Conservation (phyloP, 2,329 filamentous ascomycete genomes). For the Cadophora luteo-olivacea region DNA sequence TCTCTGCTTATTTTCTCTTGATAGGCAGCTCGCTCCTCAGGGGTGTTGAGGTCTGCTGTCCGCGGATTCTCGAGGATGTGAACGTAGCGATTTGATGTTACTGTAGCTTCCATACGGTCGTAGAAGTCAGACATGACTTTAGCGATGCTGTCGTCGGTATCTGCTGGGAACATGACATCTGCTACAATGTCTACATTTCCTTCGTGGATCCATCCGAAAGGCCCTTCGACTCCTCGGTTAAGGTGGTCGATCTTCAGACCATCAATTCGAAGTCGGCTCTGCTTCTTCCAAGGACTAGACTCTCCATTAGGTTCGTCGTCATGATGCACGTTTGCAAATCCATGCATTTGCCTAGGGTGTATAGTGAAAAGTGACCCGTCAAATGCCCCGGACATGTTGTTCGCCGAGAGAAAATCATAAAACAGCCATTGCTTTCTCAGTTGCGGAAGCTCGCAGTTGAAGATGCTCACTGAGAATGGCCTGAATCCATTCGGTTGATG, state of each 20-base stretch:
- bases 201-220: conserved; percentile 97
- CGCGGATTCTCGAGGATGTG: conserved; percentile 58
- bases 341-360: conserved; percentile 89
- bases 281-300: conserved; percentile 88
- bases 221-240: conserved; percentile 89
- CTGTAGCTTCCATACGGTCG: conserved; percentile 91
- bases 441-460: conserved; percentile 91
- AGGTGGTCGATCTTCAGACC: conserved; percentile 94
- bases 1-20: conserved; percentile 41
- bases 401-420: conserved; percentile 95
- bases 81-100: conserved; percentile 76
- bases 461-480: conserved; percentile 96
- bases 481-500: conserved; percentile 90
- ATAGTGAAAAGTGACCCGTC: conserved; percentile 98
- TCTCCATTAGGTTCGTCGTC: conserved; percentile 65
- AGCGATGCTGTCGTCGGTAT: conserved; percentile 84
- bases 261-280: conserved; percentile 90
- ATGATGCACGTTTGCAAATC: conserved; percentile 70
- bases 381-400: conserved; percentile 93
- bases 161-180: conserved; percentile 91
- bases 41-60: conserved; percentile 40
- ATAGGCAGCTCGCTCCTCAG: conserved; percentile 37
- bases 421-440: conserved; percentile 96
- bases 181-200: conserved; percentile 96
- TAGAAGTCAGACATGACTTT: conserved; percentile 98